A percentile compares a stretch with the other conserved stretches of the same genome.
Conservation (phyloP, 805 yeast species). For the Sugiyamaella smithiae region DNA sequence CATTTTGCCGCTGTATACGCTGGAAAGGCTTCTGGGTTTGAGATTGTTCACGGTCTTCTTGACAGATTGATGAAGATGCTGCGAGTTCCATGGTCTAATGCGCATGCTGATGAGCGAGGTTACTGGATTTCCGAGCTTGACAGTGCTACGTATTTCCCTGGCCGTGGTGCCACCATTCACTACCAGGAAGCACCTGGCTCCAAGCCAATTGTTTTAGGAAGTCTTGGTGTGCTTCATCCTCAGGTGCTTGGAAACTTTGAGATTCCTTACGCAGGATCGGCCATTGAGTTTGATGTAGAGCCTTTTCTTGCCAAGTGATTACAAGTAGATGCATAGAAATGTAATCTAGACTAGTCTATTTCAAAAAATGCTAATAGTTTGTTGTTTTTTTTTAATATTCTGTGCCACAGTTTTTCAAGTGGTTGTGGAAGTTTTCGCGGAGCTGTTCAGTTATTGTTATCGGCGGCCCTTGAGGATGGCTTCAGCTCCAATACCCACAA, state of each 20-base stretch:
- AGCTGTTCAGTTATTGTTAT: no score
- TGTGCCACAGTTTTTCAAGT: no score
- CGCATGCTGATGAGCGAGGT: conserved; percentile 60
- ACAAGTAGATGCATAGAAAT: neutral
- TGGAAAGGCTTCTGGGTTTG: conserved; percentile 95
- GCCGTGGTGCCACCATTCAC: conserved; percentile 89
- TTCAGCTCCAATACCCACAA: conserved; percentile 82
- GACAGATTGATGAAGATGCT: conserved; percentile 96
- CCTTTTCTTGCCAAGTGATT: conserved; percentile 51
- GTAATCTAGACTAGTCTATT: no score
- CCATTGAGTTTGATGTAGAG: conserved; percentile 87
- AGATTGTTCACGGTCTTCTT: conserved; percentile 86
- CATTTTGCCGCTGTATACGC: conserved; percentile 93
- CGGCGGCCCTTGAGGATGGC: conserved; percentile 47
- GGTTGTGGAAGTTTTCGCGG: no score
- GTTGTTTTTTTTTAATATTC: no score
- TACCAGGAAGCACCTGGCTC: conserved; percentile 56
- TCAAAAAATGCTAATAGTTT: no score
- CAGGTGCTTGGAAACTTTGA: conserved; percentile 84
- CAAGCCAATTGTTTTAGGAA: conserved; percentile 51
- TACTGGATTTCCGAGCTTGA: conserved; percentile 39
- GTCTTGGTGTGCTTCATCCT: conserved; percentile 94
- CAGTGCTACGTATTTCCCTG: conserved; percentile 74
- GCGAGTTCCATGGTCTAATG: conserved; percentile 74
- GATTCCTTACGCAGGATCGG: conserved; percentile 88